These are phyloP conservation scores for Melaleuca alternifolia DNA, from an alignment of 345 rosid species.

Conservation along the genomic window DNA sequence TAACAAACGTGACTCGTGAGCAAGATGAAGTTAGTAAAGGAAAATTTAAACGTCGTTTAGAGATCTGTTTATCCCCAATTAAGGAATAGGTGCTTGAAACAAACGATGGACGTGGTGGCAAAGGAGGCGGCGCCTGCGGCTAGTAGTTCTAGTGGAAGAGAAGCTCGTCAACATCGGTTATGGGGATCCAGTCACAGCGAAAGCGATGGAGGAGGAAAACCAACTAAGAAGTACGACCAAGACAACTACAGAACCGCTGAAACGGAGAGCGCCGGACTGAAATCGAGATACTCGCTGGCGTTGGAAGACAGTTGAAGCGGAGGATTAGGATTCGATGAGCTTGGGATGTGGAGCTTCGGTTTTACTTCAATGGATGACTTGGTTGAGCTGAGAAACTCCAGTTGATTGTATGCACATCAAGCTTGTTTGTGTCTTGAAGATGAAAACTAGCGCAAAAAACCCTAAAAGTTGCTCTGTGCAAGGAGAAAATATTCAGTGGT, in stretches of 20 bases:
- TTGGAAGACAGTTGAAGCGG: slow-evolving; percentile 43
- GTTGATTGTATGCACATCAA: background rate
- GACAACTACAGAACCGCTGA: background rate
- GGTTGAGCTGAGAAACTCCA: background rate
- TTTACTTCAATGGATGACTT: background rate
- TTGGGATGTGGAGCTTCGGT: background rate
- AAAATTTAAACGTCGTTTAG: background rate
- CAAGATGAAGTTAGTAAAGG: background rate
- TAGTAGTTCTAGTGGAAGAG: slow-evolving; percentile 73
- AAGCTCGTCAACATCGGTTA: slow-evolving; percentile 28
- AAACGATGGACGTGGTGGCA: slow-evolving; percentile 78
- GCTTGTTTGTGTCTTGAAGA: background rate
- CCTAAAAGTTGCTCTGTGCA: slow-evolving; percentile 12
- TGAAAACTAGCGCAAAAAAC: slow-evolving; percentile 19
- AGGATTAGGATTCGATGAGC: slow-evolving; percentile 24
- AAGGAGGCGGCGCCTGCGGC: slow-evolving; percentile 86
- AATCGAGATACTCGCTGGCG: slow-evolving; percentile 34
- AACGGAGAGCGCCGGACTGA: slow-evolving; percentile 11
- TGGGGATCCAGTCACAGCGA: slow-evolving; percentile 18
- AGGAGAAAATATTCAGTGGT: no score
- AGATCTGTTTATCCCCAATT: background rate
- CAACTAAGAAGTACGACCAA: slow-evolving; percentile 4
- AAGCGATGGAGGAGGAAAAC: slow-evolving; percentile 4
- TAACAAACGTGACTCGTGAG: background rate
- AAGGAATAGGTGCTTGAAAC: slow-evolving; percentile 18